Percentiles rank a stretch among this genome's conserved stretches.
These are phyloP conservation scores for Neofusicoccum cordaticola DNA, from an alignment of 2,329 filamentous ascomycete genomes.

Conservation along the genomic window DNA sequence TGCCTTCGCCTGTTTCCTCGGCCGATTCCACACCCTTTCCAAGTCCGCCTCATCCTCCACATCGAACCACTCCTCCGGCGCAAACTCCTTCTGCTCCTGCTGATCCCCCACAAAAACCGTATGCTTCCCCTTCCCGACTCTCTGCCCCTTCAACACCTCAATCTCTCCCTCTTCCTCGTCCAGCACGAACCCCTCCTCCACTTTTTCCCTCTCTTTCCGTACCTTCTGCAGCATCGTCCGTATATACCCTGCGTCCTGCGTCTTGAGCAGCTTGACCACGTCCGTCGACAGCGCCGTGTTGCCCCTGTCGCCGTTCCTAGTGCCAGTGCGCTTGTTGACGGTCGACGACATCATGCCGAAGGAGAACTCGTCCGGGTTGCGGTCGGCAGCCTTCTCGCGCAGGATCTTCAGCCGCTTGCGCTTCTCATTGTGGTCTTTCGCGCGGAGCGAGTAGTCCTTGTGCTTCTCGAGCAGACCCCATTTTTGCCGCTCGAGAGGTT, in stretches of 20 bases:
- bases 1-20: conserved; percentile 24
- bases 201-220: conserved; percentile 51
- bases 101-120: conserved; percentile 42
- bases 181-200: conserved; percentile 40
- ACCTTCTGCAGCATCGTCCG: conserved; percentile 57
- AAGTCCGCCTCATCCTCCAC: conserved; percentile 27
- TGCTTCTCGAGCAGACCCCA: conserved; percentile 94
- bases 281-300: conserved; percentile 51
- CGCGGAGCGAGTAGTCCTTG: conserved; percentile 72
- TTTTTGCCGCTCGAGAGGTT: conserved; percentile 77
- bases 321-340: conserved; percentile 45
- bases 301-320: conserved; percentile 43
- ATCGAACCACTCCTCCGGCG: conserved; percentile 40
- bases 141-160: conserved; percentile 36
- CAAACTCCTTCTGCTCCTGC: conserved; percentile 41
- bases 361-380: conserved; percentile 65
- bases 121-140: conserved; percentile 24
- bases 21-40: conserved; percentile 22
- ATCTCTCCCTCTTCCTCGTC: conserved; percentile 44
- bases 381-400: conserved; percentile 57
- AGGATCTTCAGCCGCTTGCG: conserved; percentile 58
- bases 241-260: conserved; percentile 62
- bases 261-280: conserved; percentile 63
- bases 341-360: conserved; percentile 61
- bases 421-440: conserved; percentile 62